phyloP scores from a whole-genome alignment of 306 rosid species.

The Gillenia trifoliata region DNA sequence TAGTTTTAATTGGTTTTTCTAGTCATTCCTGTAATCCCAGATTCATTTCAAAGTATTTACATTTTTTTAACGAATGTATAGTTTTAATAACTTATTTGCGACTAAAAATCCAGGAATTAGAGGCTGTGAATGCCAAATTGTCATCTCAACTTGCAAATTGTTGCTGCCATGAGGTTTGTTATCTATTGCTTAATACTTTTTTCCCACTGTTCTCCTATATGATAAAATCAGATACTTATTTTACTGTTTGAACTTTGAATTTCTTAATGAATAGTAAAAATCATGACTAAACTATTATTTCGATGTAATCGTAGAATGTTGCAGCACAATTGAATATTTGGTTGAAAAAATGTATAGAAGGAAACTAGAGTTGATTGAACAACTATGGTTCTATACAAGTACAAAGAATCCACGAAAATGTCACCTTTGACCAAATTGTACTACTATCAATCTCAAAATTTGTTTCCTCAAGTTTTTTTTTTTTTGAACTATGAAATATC shows the following conservation, averaged over 20 bases:
- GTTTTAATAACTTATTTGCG: conserved; percentile 4
- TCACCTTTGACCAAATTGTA: not conserved
- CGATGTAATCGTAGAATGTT: too few relatives aligned
- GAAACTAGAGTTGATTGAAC: not conserved
- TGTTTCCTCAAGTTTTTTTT: not conserved
- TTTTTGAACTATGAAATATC: not conserved
- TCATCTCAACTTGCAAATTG: conserved; percentile 53
- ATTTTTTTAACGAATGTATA: not conserved
- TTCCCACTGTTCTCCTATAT: not conserved
- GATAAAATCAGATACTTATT: too few relatives aligned
- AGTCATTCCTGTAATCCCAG: not conserved
- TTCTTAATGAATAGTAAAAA: too few relatives aligned
- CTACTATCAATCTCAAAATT: not conserved
- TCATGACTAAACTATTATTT: too few relatives aligned
- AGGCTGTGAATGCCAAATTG: conserved; percentile 56
- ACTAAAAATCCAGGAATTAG: conserved; percentile 48
- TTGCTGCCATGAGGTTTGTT: conserved; percentile 46
- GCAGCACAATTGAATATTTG: too few relatives aligned
- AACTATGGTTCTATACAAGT: not conserved
- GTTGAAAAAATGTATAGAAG: not conserved
- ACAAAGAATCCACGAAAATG: not conserved
- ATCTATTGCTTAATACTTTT: not conserved
- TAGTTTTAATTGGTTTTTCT: not conserved
- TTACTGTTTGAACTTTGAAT: too few relatives aligned
- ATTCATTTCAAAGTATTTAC: not conserved